These are phyloP conservation scores for Mycocentrospora acerina DNA, from an alignment of 2,329 filamentous ascomycete species.

Conservation along the genomic window DNA sequence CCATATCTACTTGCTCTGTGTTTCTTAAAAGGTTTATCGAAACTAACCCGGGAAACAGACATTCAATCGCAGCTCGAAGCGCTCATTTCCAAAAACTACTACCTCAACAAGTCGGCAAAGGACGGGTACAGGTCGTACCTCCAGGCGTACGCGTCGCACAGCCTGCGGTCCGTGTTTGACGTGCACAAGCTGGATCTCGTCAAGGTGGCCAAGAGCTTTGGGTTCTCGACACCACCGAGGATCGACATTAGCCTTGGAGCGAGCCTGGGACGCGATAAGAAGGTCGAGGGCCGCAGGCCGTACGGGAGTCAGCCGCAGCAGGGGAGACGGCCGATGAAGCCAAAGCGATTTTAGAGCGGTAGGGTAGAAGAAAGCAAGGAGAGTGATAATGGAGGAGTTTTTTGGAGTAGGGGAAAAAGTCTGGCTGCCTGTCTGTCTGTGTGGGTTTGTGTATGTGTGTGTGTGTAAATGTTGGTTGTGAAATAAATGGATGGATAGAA, in stretches of 20 bases:
- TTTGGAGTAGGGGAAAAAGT: slow-evolving; percentile 10
- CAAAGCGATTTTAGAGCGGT: slow-evolving; percentile 36
- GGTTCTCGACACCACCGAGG: slow-evolving; percentile 73
- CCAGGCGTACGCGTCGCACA: slow-evolving; percentile 90
- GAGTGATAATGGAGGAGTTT: slow-evolving; percentile 16
- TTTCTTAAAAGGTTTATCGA: no score
- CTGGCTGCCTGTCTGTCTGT: neutral
- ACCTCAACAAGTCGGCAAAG: slow-evolving; percentile 82
- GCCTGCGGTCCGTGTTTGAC: slow-evolving; percentile 79
- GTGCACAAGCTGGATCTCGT: slow-evolving; percentile 78
- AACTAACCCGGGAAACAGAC: slow-evolving; percentile 49
- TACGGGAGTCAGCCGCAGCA: slow-evolving; percentile 78
- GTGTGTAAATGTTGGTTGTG: slow-evolving; percentile 3
- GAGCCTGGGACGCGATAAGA: slow-evolving; percentile 73
- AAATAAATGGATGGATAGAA: slow-evolving; percentile 11
- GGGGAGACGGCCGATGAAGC: slow-evolving; percentile 54
- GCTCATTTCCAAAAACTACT: slow-evolving; percentile 93
- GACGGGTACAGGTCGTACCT: slow-evolving; percentile 85
- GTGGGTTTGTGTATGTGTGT: neutral
- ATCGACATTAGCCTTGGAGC: slow-evolving; percentile 78
- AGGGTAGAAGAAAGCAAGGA: slow-evolving; percentile 3
- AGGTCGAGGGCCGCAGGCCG: slow-evolving; percentile 61
- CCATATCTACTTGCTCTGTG: no score
- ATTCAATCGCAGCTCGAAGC: slow-evolving; percentile 77
- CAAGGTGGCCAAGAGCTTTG: slow-evolving; percentile 83